Evolutionary conservation across 2,329 filamentous ascomycete species (phyloP).

Genomic region (Beauveria brongniartii): DNA sequence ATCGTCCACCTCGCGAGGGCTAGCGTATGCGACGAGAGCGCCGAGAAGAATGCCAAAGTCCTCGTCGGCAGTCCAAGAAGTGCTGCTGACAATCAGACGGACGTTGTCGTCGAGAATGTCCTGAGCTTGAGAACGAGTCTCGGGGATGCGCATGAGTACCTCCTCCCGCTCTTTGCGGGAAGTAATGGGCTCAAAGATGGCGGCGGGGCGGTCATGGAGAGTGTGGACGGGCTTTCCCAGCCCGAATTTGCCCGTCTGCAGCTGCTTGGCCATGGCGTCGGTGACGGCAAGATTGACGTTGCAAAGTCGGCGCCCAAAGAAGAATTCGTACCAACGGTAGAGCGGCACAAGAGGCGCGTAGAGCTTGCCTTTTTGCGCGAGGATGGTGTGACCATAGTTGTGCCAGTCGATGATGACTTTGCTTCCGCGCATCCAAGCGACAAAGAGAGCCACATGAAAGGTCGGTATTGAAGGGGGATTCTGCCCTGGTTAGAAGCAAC

Average conservation of each 20-base stretch:
- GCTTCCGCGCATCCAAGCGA: slow-evolving; percentile 71
- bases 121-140: slow-evolving; percentile 52
- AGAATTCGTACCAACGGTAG: slow-evolving; percentile 69
- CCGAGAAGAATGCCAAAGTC: slow-evolving; percentile 85
- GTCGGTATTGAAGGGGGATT: slow-evolving; percentile 95
- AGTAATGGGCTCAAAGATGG: slow-evolving; percentile 67
- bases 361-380: slow-evolving; percentile 51
- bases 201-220: slow-evolving; percentile 79
- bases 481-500: slow-evolving; percentile 31
- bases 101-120: slow-evolving; percentile 50
- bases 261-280: slow-evolving; percentile 72
- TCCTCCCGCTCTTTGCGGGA: slow-evolving; percentile 36
- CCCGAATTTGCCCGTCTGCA: slow-evolving; percentile 55
- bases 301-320: slow-evolving; percentile 59
- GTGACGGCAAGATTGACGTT: slow-evolving; percentile 80
- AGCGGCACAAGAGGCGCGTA: slow-evolving; percentile 68
- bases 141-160: slow-evolving; percentile 58
- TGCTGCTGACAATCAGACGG: slow-evolving; percentile 79
- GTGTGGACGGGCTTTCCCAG: slow-evolving; percentile 59
- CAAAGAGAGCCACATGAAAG: slow-evolving; percentile 63
- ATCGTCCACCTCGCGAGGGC: slow-evolving; percentile 32
- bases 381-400: slow-evolving; percentile 95
- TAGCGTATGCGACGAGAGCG: slow-evolving; percentile 68
- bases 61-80: slow-evolving; percentile 95
- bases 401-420: slow-evolving; percentile 93